Evolutionary conservation across 495 filamentous ascomycete species (phyloP).

Genomic region (Massariosphaeria phaeospora): DNA sequence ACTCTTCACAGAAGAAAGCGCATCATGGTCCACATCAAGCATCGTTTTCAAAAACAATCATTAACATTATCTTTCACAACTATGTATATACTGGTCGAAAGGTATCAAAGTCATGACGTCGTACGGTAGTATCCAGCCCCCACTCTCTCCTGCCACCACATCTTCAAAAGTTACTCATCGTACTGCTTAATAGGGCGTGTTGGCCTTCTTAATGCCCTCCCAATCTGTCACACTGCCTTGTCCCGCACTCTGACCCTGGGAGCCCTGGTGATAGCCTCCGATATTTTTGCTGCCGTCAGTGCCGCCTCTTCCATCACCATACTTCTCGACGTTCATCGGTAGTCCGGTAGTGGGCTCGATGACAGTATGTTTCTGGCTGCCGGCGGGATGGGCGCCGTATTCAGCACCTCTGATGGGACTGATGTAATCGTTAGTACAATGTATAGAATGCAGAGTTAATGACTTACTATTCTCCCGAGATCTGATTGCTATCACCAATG

Average conservation of each 20-base stretch:
- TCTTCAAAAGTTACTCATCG: too few relatives aligned
- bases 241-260: neutral
- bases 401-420: slow-evolving; percentile 5
- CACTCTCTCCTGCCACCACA: neutral
- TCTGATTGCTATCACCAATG: slow-evolving; percentile 7
- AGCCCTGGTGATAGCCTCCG: slow-evolving; percentile 11
- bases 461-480: slow-evolving; percentile 27
- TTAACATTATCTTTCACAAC: too few relatives aligned
- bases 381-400: slow-evolving; percentile 12
- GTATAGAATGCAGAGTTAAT: neutral
- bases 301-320: slow-evolving; percentile 33
- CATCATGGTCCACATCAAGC: too few relatives aligned
- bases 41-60: too few relatives aligned
- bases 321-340: slow-evolving; percentile 36
- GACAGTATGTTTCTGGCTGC: slow-evolving; percentile 16
- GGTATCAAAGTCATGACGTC: too few relatives aligned
- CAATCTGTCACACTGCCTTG: slow-evolving; percentile 25
- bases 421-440: neutral
- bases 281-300: slow-evolving; percentile 28
- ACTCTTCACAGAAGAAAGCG: too few relatives aligned
- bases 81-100: too few relatives aligned
- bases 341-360: slow-evolving; percentile 36
- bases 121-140: neutral
- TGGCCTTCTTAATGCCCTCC: slow-evolving; percentile 32
- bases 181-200: slow-evolving; percentile 32